Conservation (phyloP, 441 rosid genomes). For the Brassica balearica region DNA sequence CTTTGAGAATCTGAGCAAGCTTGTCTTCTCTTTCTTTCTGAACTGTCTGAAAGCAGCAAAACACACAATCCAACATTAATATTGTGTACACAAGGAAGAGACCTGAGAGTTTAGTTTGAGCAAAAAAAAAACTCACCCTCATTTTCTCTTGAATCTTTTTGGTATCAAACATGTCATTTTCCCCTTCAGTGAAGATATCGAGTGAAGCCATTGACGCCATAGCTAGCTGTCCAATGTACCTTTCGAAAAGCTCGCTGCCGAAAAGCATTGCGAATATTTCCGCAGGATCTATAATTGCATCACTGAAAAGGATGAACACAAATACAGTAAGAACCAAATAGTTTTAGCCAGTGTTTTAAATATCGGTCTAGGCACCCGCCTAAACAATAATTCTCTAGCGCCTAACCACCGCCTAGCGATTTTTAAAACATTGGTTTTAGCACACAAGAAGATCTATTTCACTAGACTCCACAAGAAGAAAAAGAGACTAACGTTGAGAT, state of each 20-base stretch:
- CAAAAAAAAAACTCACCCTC: slow-evolving; percentile 56
- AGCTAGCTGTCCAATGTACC: slow-evolving; percentile 93
- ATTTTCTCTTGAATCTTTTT: slow-evolving; percentile 90
- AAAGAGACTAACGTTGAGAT: slow-evolving; percentile 82
- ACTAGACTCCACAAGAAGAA: slow-evolving; percentile 34
- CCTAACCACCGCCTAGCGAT: no score
- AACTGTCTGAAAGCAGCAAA: slow-evolving; percentile 60
- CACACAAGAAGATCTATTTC: slow-evolving; percentile 19
- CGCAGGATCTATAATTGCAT: slow-evolving; percentile 92
- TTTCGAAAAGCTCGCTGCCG: slow-evolving; percentile 98
- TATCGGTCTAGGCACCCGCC: no score
- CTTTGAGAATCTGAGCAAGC: slow-evolving; percentile 72
- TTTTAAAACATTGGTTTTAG: not conserved
- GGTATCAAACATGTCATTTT: slow-evolving; percentile 64
- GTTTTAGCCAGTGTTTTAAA: no score
- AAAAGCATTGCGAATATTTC: slow-evolving; percentile 98
- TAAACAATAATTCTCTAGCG: no score
- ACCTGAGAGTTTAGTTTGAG: slow-evolving; percentile 3
- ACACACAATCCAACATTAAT: not conserved
- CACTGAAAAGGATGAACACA: slow-evolving; percentile 58
- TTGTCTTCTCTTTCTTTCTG: slow-evolving; percentile 98
- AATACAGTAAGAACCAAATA: slow-evolving; percentile 20
- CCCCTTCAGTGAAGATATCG: slow-evolving; percentile 90
- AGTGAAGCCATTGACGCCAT: slow-evolving; percentile 99
- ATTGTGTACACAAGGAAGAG: slow-evolving; percentile 1